Conservation (phyloP, 2,329 filamentous ascomycete species). For the Pyrenochaeta sp. region DNA sequence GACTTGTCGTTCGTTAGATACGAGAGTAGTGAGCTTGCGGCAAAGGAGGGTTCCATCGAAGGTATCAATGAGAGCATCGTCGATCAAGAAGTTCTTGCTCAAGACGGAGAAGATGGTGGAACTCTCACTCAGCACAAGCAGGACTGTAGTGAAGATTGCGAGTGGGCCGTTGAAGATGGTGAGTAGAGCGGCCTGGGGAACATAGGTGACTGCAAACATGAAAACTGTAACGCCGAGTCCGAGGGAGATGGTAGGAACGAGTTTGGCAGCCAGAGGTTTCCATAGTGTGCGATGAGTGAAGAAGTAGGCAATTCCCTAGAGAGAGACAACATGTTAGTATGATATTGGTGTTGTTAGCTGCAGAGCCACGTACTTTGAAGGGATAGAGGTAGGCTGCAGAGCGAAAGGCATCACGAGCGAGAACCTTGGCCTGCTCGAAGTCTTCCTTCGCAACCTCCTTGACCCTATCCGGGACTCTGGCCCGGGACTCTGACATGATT, state of each 20-base stretch:
- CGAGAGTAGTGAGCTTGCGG: slow-evolving; percentile 65
- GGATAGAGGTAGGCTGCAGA: slow-evolving; percentile 88
- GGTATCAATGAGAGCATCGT: slow-evolving; percentile 84
- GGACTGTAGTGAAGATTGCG: slow-evolving; percentile 74
- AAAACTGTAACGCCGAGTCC: slow-evolving; percentile 74
- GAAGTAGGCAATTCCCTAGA: slow-evolving; percentile 68
- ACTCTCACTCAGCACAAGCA: slow-evolving; percentile 66
- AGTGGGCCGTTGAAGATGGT: slow-evolving; percentile 85
- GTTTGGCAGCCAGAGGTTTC: slow-evolving; percentile 64
- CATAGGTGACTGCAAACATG: slow-evolving; percentile 90
- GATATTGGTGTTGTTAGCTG: neutral
- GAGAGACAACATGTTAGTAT: slow-evolving; percentile 9
- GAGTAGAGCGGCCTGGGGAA: slow-evolving; percentile 82
- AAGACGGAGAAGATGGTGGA: slow-evolving; percentile 61
- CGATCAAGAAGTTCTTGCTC: slow-evolving; percentile 76
- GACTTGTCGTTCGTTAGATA: slow-evolving; percentile 77
- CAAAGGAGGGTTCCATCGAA: slow-evolving; percentile 77
- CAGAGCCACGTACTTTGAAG: slow-evolving; percentile 63
- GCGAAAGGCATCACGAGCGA: slow-evolving; percentile 72
- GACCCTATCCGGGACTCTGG: slow-evolving; percentile 57
- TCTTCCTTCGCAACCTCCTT: slow-evolving; percentile 72
- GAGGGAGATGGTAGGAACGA: slow-evolving; percentile 70
- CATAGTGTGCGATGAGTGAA: slow-evolving; percentile 64
- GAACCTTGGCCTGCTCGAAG: slow-evolving; percentile 67
- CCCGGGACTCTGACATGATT: slow-evolving; percentile 20